Percentiles rank a stretch among this genome's conserved stretches.
phyloP scores from a whole-genome alignment of 805 yeast genomes.

The Lachancea mirantina region DNA sequence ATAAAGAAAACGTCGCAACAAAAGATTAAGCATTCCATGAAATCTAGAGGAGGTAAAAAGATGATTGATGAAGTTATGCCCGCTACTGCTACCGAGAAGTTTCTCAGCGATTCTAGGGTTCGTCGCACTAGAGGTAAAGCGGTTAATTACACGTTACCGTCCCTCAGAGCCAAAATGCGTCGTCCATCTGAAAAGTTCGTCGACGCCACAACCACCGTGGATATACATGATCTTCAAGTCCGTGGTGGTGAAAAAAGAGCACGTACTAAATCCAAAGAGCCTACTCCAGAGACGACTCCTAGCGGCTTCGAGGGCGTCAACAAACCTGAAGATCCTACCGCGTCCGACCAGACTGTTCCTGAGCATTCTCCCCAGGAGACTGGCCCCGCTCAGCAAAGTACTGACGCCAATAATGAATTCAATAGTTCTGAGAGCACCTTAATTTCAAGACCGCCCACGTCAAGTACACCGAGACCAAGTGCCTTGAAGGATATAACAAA shows the following conservation, averaged over 20 bases:
- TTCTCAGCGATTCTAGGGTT: constrained; percentile 20
- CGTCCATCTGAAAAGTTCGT: constrained; percentile 52
- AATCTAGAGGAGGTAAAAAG: constrained; percentile 26
- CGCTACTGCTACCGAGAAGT: constrained; percentile 14
- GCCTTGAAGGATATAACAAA: constrained; percentile 17
- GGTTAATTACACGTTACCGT: constrained; percentile 62
- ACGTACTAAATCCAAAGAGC: constrained; percentile 5
- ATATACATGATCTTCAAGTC: constrained; percentile 32
- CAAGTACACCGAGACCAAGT: constrained; percentile 1
- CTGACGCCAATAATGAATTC: too few species aligned
- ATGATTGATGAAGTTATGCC: constrained; percentile 37
- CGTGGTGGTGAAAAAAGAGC: constrained; percentile 5
- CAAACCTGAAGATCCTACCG: background rate
- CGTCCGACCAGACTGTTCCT: too few species aligned
- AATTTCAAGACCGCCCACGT: too few species aligned
- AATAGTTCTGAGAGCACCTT: too few species aligned
- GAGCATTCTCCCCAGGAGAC: background rate
- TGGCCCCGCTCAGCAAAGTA: too few species aligned
- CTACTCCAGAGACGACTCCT: too few species aligned
- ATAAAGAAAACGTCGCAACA: constrained; percentile 16
- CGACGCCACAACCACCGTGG: constrained; percentile 47
- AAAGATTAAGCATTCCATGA: constrained; percentile 28
- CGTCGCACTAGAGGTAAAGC: constrained; percentile 49
- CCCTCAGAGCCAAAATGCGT: constrained; percentile 62
- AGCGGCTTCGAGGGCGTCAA: background rate